A percentile compares a stretch with the other conserved stretches of the same genome.
Conservation (phyloP, 352 stramenopile species). For the Phytopythium mirpurense region DNA sequence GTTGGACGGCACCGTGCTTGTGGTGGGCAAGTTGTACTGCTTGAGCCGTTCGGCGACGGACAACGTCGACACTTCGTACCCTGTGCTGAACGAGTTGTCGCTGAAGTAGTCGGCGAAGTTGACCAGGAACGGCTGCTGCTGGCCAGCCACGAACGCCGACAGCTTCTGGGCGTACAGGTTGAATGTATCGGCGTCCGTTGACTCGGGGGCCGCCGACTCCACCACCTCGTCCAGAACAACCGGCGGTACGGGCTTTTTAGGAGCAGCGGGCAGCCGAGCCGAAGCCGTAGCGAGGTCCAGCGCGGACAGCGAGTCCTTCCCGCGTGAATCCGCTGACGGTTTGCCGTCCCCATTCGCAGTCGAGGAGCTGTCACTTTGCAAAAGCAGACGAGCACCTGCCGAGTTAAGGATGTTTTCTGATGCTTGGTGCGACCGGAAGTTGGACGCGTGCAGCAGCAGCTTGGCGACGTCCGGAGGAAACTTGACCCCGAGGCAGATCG, state of each 20-base stretch:
- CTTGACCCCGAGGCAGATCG: constrained; percentile 79
- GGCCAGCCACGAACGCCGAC: constrained; percentile 47
- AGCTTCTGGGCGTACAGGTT: constrained; percentile 62
- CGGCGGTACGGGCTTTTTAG: neutral
- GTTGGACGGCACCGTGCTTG: neutral
- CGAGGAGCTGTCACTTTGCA: constrained; percentile 9
- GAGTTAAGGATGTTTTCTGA: constrained; percentile 85
- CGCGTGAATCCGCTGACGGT: neutral
- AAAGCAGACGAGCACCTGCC: constrained; percentile 46
- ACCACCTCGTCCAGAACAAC: constrained; percentile 19
- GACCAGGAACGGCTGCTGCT: constrained; percentile 79
- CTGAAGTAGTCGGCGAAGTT: constrained; percentile 63
- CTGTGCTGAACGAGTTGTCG: constrained; percentile 81
- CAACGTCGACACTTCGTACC: constrained; percentile 62
- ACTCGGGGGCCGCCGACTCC: constrained; percentile 17
- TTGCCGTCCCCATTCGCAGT: neutral
- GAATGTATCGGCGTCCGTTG: constrained; percentile 30
- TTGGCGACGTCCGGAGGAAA: constrained; percentile 67
- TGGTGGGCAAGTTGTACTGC: constrained; percentile 15
- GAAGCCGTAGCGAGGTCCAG: constrained; percentile 11
- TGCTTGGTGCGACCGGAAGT: constrained; percentile 83
- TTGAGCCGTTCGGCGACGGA: constrained; percentile 60
- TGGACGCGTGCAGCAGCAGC: constrained; percentile 67
- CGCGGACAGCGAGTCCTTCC: constrained; percentile 8
- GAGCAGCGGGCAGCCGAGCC: neutral